Conservation (phyloP, 441 rosid species). For the Euphorbia celastroides region DNA sequence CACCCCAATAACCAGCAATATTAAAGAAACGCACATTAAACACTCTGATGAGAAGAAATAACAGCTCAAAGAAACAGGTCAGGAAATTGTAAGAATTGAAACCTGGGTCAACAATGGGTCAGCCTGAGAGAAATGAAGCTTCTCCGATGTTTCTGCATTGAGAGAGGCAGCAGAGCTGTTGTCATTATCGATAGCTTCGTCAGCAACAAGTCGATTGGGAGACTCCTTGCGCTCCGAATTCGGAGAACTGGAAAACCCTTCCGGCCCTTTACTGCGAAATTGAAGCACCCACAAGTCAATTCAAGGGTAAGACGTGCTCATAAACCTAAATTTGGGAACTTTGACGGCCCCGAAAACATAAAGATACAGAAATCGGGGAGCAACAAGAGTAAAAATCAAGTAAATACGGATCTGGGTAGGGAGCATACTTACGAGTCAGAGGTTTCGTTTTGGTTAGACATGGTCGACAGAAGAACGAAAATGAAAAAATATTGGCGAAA, state of each 20-base stretch:
- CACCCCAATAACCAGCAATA: not conserved
- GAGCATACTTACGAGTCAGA: constrained; percentile 65
- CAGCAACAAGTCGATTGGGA: constrained; percentile 76
- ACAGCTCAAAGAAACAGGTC: constrained; percentile 37
- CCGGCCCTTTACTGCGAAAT: constrained; percentile 53
- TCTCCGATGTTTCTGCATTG: constrained; percentile 88
- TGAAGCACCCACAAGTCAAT: constrained; percentile 11
- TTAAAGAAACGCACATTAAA: not conserved
- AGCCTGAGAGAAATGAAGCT: constrained; percentile 87
- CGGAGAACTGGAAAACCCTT: constrained; percentile 82
- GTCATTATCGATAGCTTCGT: constrained; percentile 79
- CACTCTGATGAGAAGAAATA: constrained; percentile 10
- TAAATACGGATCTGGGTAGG: constrained; percentile 32
- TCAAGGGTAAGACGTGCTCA: not conserved
- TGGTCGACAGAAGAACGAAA: constrained; percentile 24
- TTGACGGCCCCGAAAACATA: too few relatives aligned
- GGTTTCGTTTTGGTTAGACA: constrained; percentile 72
- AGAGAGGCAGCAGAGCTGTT: constrained; percentile 80
- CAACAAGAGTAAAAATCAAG: not conserved
- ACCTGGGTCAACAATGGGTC: constrained; percentile 88
- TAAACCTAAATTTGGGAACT: not conserved
- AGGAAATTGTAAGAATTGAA: not conserved
- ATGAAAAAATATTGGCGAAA: too few relatives aligned
- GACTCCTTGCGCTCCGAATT: constrained; percentile 87
- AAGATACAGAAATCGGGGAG: not conserved